Base-by-base conservation (phyloP, 2,329 filamentous ascomycete genomes). In the Aspergillus brunneoviolaceus region DNA sequence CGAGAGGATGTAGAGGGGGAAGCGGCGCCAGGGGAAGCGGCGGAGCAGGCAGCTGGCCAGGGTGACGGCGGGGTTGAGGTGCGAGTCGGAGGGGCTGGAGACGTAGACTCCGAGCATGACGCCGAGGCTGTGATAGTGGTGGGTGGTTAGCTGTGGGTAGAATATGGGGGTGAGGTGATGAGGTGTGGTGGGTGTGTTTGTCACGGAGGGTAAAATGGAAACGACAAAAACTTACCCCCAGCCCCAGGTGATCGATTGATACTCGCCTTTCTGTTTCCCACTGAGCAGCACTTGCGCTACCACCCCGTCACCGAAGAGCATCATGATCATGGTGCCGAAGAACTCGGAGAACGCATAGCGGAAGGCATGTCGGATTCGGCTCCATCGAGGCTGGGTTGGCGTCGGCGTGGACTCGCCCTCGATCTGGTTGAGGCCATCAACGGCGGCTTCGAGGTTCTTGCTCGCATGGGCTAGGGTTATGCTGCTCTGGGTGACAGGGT, bases 41-140 rank as follows among this genome's bases (percentile, higher is more conserved):
- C 89, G 85, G 72, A 84, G 89, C 51, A 91, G 74, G 69, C 88
- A 90, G 74, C 87, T 89, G 61, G 84, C 82, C 29, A 91, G 81
- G 1, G 88, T 90, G 16, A 91, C 84, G n/a, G 87, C 89, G 0
- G 89, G 87, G 69, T 88, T 89, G 65, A 91, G 79, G 69, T 90
- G 88, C 1, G 84, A 87, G 7, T 88, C 88, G 3, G 84, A 87
- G 50, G 73, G 70, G 66, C 89, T 87, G 53, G 74, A 73, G 5
- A 66, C 82, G 67, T 90, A 90, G 47, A 90, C 83, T 4, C 87
- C 87, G 3, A 90, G 79, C 85, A 89, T 89, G 63, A 89, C 85
- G 11, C 85, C 87, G 21, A 90, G 76, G 35, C 86, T 83, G 70
- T 29, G 27, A 48, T 11, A n/a, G 10, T 23, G 47, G 23, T 35